Conservation (phyloP, 768 basidiomycete species). For the Boletus edulis region DNA sequence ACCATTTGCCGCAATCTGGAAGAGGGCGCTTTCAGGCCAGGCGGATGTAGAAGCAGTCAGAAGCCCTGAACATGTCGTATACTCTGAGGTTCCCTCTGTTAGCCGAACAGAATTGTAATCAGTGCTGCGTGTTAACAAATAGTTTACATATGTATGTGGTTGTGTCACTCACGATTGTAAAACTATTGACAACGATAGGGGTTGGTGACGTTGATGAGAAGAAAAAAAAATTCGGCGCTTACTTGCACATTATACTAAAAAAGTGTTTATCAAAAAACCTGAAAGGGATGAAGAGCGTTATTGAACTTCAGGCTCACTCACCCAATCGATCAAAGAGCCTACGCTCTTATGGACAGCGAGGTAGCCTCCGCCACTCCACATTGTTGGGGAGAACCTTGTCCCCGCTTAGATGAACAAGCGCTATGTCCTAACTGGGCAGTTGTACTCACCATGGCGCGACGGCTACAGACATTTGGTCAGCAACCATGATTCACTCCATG, state of each 20-base stretch:
- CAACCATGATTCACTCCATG: background rate
- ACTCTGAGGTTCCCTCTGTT: constrained; percentile 37
- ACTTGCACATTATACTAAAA: constrained; percentile 39
- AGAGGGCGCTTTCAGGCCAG: constrained; percentile 45
- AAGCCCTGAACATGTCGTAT: constrained; percentile 38
- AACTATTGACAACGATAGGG: constrained; percentile 10
- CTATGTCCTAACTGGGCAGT: background rate
- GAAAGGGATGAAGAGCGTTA: no score
- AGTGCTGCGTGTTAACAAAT: background rate
- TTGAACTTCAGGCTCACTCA: constrained; percentile 18
- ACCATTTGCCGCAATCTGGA: constrained; percentile 51
- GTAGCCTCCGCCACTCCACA: constrained; percentile 34
- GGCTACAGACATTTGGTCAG: constrained; percentile 7
- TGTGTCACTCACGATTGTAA: constrained; percentile 24
- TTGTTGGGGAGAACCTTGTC: constrained; percentile 19
- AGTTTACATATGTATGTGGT: no score
- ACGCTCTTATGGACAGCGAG: constrained; percentile 34
- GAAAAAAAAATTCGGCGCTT: background rate
- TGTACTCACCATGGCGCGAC: constrained; percentile 18
- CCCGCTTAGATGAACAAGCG: background rate
- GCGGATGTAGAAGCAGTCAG: constrained; percentile 37
- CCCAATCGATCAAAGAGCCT: constrained; percentile 46
- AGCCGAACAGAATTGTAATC: background rate
- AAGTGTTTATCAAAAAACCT: background rate
- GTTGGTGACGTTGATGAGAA: background rate